These are phyloP conservation scores for Dactylorhiza incarnata DNA, from an alignment of 106 monocot species.

Conservation along the genomic window DNA sequence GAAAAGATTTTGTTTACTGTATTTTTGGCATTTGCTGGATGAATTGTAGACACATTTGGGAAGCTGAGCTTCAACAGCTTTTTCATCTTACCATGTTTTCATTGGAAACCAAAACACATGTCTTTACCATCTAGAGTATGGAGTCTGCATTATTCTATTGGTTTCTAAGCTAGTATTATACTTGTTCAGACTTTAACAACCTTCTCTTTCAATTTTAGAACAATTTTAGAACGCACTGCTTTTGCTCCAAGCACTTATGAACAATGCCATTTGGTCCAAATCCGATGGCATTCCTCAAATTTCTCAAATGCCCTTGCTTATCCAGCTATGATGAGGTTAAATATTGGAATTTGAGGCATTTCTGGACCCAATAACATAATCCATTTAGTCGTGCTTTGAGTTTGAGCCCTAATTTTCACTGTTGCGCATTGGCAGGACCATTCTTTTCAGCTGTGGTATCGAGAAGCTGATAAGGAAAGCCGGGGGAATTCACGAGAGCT, in stretches of 20 bases:
- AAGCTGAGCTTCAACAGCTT: not conserved
- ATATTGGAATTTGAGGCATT: no score
- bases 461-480: conserved; percentile 81
- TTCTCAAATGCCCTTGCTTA: no score
- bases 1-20: not conserved
- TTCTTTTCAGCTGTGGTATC: conserved; percentile 60
- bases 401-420: not conserved
- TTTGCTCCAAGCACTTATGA: not conserved
- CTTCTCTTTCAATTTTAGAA: not conserved
- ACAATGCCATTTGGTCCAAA: no score
- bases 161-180: not conserved
- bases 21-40: not conserved
- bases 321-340: no score
- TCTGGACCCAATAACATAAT: no score
- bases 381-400: no score
- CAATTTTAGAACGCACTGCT: not conserved
- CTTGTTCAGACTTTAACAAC: not conserved
- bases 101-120: not conserved
- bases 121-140: not conserved
- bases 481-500: conserved; percentile 53
- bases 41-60: not conserved
- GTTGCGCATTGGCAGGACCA: conserved; percentile 29
- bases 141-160: not conserved
- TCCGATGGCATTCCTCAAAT: no score
- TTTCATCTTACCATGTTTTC: not conserved